Conservation (phyloP, 768 basidiomycete species). For the Hysterangium stoloniferum region DNA sequence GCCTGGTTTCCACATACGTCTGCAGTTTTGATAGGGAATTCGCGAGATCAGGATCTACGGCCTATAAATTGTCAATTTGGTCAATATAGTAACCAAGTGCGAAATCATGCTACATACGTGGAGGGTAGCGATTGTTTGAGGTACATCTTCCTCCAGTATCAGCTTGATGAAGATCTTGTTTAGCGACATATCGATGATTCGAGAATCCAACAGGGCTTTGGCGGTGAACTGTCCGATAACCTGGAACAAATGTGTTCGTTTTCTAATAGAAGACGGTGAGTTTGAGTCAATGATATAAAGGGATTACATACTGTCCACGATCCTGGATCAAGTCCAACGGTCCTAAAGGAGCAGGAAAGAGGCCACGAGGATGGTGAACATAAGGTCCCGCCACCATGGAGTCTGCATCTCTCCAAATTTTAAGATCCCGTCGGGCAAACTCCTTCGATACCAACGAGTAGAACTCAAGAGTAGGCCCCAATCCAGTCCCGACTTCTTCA, state of each 20-base stretch:
- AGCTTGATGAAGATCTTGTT: conserved; percentile 94
- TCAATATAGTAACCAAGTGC: not conserved
- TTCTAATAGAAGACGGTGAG: conserved; percentile 35
- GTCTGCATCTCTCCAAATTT: conserved; percentile 89
- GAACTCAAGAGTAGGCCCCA: conserved; percentile 97
- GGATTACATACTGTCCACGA: conserved; percentile 57
- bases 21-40: conserved; percentile 79
- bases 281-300: not conserved
- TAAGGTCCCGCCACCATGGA: conserved; percentile 49
- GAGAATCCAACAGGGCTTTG: conserved; percentile 93
- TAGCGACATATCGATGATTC: conserved; percentile 93
- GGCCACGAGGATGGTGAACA: conserved; percentile 76
- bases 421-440: conserved; percentile 81
- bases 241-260: conserved; percentile 77
- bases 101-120: conserved; percentile 40
- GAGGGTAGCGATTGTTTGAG: conserved; percentile 74
- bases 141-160: conserved; percentile 80
- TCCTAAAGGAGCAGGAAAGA: conserved; percentile 83
- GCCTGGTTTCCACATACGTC: conserved; percentile 29
- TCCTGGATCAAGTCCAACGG: conserved; percentile 62
- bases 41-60: conserved; percentile 79
- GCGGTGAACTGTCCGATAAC: conserved; percentile 95
- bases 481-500: conserved; percentile 95
- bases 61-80: conserved; percentile 32
- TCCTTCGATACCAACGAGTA: conserved; percentile 96